These are phyloP conservation scores for Trifolium fragiferum DNA, from an alignment of 306 rosid genomes.

Conservation along the genomic window DNA sequence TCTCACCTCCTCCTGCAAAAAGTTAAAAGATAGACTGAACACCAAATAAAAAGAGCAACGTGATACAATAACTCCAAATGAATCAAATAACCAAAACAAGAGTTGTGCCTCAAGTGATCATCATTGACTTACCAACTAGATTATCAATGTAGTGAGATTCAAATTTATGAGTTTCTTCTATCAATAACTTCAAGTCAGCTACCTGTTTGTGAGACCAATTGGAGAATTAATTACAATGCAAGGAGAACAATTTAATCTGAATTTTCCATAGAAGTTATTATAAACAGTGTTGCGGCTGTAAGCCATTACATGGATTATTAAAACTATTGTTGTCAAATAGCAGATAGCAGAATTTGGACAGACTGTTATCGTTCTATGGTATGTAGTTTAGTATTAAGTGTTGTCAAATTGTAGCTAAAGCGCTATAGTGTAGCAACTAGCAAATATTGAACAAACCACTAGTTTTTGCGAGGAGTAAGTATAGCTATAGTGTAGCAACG, in stretches of 20 bases:
- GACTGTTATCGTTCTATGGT: background rate
- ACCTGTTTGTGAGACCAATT: slow-evolving; percentile 57
- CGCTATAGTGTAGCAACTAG: background rate
- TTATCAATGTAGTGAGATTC: slow-evolving; percentile 80
- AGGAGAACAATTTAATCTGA: slow-evolving; percentile 14
- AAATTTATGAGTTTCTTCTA: slow-evolving; percentile 84
- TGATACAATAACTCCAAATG: slow-evolving; percentile 19
- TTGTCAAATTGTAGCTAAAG: background rate
- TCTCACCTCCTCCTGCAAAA: slow-evolving; percentile 68
- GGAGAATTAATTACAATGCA: slow-evolving; percentile 26
- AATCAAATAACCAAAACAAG: background rate
- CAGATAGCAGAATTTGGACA: background rate
- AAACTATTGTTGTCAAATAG: background rate
- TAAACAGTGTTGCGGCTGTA: background rate
- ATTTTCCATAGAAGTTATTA: background rate
- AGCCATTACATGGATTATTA: background rate
- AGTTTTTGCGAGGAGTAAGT: too few relatives aligned
- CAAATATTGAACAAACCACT: background rate
- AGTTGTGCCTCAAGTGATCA: slow-evolving; percentile 5
- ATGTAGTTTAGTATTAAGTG: background rate
- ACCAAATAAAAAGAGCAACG: slow-evolving; percentile 27
- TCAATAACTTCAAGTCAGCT: slow-evolving; percentile 75
- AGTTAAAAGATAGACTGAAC: slow-evolving; percentile 38
- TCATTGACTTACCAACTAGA: slow-evolving; percentile 73
- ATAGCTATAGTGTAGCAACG: too few relatives aligned